phyloP scores from a whole-genome alignment of 2,329 filamentous ascomycete genomes.

The Paraphoma chrysanthemicola region DNA sequence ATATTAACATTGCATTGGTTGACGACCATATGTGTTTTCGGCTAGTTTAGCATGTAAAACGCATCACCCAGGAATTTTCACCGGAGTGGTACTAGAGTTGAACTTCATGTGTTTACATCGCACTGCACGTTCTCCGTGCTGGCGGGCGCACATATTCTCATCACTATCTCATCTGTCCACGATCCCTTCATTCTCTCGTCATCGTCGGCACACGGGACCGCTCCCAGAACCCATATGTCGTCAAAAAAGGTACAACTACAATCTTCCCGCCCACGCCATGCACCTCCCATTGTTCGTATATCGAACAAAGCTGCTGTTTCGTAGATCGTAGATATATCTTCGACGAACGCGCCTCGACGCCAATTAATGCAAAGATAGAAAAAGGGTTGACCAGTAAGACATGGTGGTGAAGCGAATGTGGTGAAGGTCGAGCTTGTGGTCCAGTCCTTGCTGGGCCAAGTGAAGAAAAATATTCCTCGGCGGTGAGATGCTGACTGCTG shows the following conservation, averaged over 20 bases:
- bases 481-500: too few species aligned
- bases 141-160: background rate
- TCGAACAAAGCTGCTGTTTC: background rate
- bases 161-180: background rate
- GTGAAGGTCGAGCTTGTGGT: constrained; percentile 17
- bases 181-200: background rate
- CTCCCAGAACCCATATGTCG: constrained; percentile 7
- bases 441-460: constrained; percentile 11
- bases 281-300: background rate
- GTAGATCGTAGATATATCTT: background rate
- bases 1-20: too few species aligned
- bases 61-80: too few species aligned
- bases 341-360: constrained; percentile 7
- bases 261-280: background rate
- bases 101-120: background rate
- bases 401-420: constrained; percentile 42
- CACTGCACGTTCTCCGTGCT: background rate
- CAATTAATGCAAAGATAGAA: constrained; percentile 27
- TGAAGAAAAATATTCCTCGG: background rate
- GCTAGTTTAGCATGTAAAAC: too few species aligned
- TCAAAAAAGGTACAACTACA: constrained; percentile 13
- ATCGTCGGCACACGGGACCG: background rate
- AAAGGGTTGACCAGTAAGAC: constrained; percentile 30
- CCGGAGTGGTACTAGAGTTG: background rate
- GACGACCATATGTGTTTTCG: too few species aligned